A percentile compares a stretch with the other conserved stretches of the same genome.
phyloP scores from a whole-genome alignment of 2,329 filamentous ascomycete genomes.

The Scedosporium dehoogii region DNA sequence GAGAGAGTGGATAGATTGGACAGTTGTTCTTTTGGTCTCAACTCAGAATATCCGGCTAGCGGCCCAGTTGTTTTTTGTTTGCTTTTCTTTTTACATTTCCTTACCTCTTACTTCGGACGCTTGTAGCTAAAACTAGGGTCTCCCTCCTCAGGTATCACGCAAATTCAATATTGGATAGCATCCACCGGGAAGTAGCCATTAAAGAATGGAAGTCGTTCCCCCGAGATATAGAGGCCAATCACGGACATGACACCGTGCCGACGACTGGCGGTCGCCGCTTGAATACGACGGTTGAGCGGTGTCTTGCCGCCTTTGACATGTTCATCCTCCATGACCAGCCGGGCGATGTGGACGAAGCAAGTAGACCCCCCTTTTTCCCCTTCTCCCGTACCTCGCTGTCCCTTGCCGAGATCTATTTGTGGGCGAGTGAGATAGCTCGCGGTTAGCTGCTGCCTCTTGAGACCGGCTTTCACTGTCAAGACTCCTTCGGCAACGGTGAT shows the following conservation, averaged over 20 bases:
- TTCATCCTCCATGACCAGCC: conserved; percentile 68
- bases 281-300: conserved; percentile 48
- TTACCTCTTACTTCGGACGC: not conserved
- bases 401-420: no score
- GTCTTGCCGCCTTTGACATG: conserved; percentile 77
- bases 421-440: no score
- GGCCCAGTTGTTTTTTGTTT: not conserved
- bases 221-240: not conserved
- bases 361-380: conserved; percentile 12
- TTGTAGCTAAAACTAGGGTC: conserved; percentile 6
- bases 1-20: not conserved
- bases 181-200: conserved; percentile 73
- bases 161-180: conserved; percentile 61
- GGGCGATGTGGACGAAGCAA: conserved; percentile 65
- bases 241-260: conserved; percentile 13
- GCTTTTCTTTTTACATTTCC: not conserved
- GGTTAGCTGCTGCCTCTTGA: not conserved
- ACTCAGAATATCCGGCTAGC: not conserved
- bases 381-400: not conserved
- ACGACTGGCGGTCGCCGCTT: not conserved
- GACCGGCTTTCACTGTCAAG: conserved; percentile 8
- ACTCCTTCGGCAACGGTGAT: conserved; percentile 4
- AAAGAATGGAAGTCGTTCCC: conserved; percentile 52
- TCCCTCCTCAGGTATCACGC: conserved; percentile 55
- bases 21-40: not conserved